Base-by-base conservation (phyloP, 1,139 yeast species). In the Spencermartinsiella ligniputridi region DNA sequence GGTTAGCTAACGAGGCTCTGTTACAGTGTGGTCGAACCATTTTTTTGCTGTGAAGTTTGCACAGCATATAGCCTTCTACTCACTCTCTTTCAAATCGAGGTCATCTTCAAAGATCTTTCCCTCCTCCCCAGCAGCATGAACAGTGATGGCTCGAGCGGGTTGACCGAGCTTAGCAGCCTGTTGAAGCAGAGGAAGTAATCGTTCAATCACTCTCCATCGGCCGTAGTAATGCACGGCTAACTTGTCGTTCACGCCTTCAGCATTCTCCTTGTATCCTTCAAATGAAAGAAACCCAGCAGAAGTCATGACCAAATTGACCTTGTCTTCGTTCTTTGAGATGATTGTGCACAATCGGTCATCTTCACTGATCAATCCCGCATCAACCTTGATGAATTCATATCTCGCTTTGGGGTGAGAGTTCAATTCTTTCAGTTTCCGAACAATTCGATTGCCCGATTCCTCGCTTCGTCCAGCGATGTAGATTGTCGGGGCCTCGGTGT, bases 401-500 rank as follows among this genome's bases (percentile, higher is more conserved):
- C 42, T 52, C 6, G 61, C 56, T 5, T 42, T 39, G 8, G 55
- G 45, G 39, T 48, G 42, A 22, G 52, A 39, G 39, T 62, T 62
- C 44, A 63, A 41, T 24, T 49, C 40, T 30, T 50, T 51, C 41
- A 62, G 51, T 19, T 55, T 48, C 13, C 36, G 40, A 11, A 54
- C 29, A 2, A 62, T 53, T 11, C 40, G 25, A 4, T 48, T 46
- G 2, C 61, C 67, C 8, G 58, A 47, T 3, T 39, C 47, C 39
- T 48, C 53, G 42, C 50, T 57, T 20, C 67, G 55, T 1, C 67
- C 68, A 12, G 61, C 51, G 39, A 63, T 50, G 50, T 63, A 62
- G 13, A 61, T 48, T 2, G 57, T 57, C 12, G 68, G 67, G n/a
- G 44, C 35, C 12, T 48, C 44, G 24, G 57, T 53, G 44, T 57